Conservation (phyloP, 352 stramenopile genomes). For the Phytophthora pseudosyringae region DNA sequence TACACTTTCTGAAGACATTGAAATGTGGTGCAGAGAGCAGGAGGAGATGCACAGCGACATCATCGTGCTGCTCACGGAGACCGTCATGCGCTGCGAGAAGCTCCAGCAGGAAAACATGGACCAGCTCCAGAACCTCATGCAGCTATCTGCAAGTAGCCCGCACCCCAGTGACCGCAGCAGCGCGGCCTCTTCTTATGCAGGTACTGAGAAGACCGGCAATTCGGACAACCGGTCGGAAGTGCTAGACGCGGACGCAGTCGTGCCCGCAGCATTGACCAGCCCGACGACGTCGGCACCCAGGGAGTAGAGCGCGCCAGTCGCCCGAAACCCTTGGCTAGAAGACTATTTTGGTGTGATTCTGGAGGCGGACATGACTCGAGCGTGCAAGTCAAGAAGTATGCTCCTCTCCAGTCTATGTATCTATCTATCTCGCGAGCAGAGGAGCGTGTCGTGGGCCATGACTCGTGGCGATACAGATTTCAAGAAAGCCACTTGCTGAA, state of each 20-base stretch:
- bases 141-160: constrained; percentile 52
- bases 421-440: constrained; percentile 16
- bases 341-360: constrained; percentile 20
- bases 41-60: constrained; percentile 88
- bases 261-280: constrained; percentile 6
- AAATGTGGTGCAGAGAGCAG: constrained; percentile 80
- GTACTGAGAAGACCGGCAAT: constrained; percentile 22
- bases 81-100: constrained; percentile 79
- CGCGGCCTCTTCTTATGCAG: constrained; percentile 25
- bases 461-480: constrained; percentile 4
- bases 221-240: constrained; percentile 11
- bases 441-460: neutral
- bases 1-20: constrained; percentile 80
- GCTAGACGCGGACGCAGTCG: constrained; percentile 25
- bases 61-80: constrained; percentile 84
- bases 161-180: constrained; percentile 31
- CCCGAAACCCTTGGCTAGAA: constrained; percentile 19
- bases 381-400: neutral
- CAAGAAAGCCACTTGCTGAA: neutral
- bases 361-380: constrained; percentile 1
- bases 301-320: constrained; percentile 5
- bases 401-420: constrained; percentile 24
- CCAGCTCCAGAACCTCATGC: constrained; percentile 86
- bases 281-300: constrained; percentile 10
- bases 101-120: constrained; percentile 86